phyloP scores from a whole-genome alignment of 2,329 filamentous ascomycete genomes.

The Geoglossum cookeanum region DNA sequence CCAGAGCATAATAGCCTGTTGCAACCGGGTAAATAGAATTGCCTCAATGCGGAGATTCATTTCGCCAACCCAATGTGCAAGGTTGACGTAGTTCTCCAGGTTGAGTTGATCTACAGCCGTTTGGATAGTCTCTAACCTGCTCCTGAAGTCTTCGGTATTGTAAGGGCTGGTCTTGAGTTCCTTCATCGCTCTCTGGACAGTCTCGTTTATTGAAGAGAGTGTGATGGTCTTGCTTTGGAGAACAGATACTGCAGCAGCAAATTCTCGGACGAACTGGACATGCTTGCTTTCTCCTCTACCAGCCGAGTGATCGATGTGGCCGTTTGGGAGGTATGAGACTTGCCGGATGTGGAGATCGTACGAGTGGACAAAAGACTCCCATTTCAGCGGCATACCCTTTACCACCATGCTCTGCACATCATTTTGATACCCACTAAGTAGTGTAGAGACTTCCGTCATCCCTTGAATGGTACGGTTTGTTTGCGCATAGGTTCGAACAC shows the following conservation, averaged over 20 bases:
- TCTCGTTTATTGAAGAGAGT: constrained; percentile 61
- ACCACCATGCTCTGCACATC: constrained; percentile 67
- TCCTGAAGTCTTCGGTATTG: constrained; percentile 57
- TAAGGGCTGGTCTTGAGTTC: constrained; percentile 78
- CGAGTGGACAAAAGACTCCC: constrained; percentile 95
- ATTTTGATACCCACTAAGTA: constrained; percentile 81
- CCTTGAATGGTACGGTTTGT: constrained; percentile 66
- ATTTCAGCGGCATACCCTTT: constrained; percentile 78
- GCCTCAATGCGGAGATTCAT: constrained; percentile 74
- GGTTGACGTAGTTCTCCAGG: constrained; percentile 85
- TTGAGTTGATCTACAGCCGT: constrained; percentile 90
- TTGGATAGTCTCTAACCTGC: constrained; percentile 70
- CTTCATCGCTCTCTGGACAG: constrained; percentile 57
- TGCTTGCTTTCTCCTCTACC: constrained; percentile 70
- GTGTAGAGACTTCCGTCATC: constrained; percentile 71
- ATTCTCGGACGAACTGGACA: constrained; percentile 88
- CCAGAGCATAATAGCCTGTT: constrained; percentile 70
- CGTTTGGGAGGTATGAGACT: constrained; percentile 36
- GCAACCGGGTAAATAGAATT: constrained; percentile 64
- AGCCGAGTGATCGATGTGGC: constrained; percentile 35
- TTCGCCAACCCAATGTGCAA: constrained; percentile 72
- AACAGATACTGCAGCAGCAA: constrained; percentile 69
- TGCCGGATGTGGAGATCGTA: constrained; percentile 75
- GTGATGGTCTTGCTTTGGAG: constrained; percentile 75
- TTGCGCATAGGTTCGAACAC: constrained; percentile 80